These are phyloP conservation scores for Colletotrichum lentis DNA, from an alignment of 2,329 filamentous ascomycete genomes.

Conservation along the genomic window DNA sequence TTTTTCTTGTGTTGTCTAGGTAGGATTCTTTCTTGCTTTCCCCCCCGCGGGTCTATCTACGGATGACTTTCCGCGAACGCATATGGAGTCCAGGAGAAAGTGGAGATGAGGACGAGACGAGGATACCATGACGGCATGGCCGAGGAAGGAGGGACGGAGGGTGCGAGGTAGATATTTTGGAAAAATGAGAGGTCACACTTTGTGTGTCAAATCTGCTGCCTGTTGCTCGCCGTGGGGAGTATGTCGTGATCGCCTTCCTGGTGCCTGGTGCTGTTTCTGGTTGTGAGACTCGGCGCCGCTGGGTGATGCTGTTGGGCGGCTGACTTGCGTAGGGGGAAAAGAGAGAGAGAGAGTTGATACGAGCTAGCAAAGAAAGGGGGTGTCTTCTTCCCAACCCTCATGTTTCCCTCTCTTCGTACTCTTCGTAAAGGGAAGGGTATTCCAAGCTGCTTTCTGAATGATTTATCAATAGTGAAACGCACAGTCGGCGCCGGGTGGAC, in stretches of 20 bases:
- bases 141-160: conserved; percentile 1
- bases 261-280: no score
- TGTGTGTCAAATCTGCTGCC: conserved; percentile 12
- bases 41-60: conserved; percentile 24
- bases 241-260: background rate
- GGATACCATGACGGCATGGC: conserved; percentile 35
- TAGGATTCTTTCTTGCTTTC: conserved; percentile 21
- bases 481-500: background rate
- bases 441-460: background rate
- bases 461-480: background rate
- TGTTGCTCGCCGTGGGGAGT: background rate
- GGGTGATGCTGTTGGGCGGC: background rate
- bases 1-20: conserved; percentile 6
- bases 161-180: conserved; percentile 25
- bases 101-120: conserved; percentile 20
- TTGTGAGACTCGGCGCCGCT: background rate
- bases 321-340: no score
- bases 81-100: conserved; percentile 30
- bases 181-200: conserved; percentile 30
- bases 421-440: background rate
- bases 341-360: background rate
- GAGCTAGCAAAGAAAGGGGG: no score
- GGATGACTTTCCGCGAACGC: conserved; percentile 30
- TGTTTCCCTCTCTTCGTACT: no score
- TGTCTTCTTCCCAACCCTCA: no score